Evolutionary conservation across 23 red algal species (phyloP).

Genomic region (Gracilaria domingensis): DNA sequence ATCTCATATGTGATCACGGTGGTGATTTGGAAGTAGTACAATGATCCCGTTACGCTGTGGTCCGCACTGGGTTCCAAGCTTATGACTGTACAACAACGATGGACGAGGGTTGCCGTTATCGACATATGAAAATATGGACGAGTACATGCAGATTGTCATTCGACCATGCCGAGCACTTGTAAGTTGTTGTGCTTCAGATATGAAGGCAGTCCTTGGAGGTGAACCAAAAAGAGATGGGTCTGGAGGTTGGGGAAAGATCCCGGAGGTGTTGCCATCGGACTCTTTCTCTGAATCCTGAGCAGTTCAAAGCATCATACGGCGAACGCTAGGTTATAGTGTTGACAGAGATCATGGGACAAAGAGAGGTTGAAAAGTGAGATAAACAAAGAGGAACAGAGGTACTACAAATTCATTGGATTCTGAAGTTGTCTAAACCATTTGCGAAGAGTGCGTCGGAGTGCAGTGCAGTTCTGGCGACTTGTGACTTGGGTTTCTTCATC

Average conservation of each 20-base stretch:
- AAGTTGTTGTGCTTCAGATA: not conserved
- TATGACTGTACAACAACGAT: slow-evolving; percentile 48
- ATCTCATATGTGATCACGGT: not conserved
- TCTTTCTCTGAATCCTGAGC: slow-evolving; percentile 50
- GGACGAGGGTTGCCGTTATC: slow-evolving; percentile 49
- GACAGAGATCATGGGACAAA: not conserved
- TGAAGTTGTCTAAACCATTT: slow-evolving; percentile 57
- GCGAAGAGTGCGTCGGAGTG: slow-evolving; percentile 38
- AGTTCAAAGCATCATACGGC: not conserved
- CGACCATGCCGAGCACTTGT: slow-evolving; percentile 37
- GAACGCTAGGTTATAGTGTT: not conserved
- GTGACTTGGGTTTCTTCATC: slow-evolving; percentile 71
- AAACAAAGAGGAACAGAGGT: not conserved
- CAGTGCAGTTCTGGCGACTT: slow-evolving; percentile 27
- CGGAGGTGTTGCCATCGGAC: slow-evolving; percentile 56
- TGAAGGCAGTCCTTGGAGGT: not conserved
- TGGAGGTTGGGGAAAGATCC: slow-evolving; percentile 31
- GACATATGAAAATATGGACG: slow-evolving; percentile 58
- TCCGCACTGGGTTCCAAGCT: slow-evolving; percentile 35
- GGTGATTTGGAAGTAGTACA: slow-evolving; percentile 1
- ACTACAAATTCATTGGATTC: slow-evolving; percentile 53
- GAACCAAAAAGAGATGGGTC: slow-evolving; percentile 16
- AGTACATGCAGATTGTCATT: slow-evolving; percentile 65
- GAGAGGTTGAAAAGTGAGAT: too few relatives aligned
- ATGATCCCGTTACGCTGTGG: slow-evolving; percentile 48